Percentiles rank a stretch among this genome's conserved stretches.
Conservation (phyloP, 805 yeast species). For the Saccharomycopsis sp. region DNA sequence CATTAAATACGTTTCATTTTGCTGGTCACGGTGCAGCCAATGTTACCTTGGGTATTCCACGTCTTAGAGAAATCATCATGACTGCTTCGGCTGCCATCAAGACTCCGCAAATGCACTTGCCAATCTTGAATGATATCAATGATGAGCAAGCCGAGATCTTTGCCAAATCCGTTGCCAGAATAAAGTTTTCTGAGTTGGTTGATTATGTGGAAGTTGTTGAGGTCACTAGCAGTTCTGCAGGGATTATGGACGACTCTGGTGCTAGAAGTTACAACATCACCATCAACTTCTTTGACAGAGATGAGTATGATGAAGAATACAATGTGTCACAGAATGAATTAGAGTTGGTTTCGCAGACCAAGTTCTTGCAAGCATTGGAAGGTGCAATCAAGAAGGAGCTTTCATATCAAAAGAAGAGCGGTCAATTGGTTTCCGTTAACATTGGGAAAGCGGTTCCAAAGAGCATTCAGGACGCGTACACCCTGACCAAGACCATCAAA, state of each 20-base stretch:
- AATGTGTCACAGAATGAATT: slow-evolving; percentile 77
- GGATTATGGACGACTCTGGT: slow-evolving; percentile 33
- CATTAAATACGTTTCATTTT: slow-evolving; percentile 91
- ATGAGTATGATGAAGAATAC: slow-evolving; percentile 79
- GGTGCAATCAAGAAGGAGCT: slow-evolving; percentile 67
- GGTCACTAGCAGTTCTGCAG: slow-evolving; percentile 57
- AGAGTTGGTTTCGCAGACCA: slow-evolving; percentile 53
- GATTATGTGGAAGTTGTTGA: slow-evolving; percentile 82
- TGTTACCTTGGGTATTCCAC: slow-evolving; percentile 98
- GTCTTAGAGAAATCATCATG: slow-evolving; percentile 99
- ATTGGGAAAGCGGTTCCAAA: slow-evolving; percentile 66
- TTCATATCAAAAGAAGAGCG: slow-evolving; percentile 63
- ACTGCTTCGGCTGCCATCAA: slow-evolving; percentile 92
- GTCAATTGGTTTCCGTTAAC: slow-evolving; percentile 38
- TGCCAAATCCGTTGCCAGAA: slow-evolving; percentile 82
- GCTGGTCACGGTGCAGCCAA: slow-evolving; percentile 99
- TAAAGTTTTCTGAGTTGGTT: slow-evolving; percentile 78
- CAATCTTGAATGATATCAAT: slow-evolving; percentile 66
- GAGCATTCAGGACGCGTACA: slow-evolving; percentile 37
- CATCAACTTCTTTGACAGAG: slow-evolving; percentile 62
- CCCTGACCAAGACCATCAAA: slow-evolving; percentile 26
- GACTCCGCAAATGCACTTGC: slow-evolving; percentile 98
- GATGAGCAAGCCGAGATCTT: slow-evolving; percentile 88
- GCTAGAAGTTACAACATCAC: slow-evolving; percentile 69
- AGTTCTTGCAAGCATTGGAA: slow-evolving; percentile 67